These are phyloP conservation scores for Dissophora globulifera DNA, from an alignment of 192 early-diverging fungal genomes.

Conservation along the genomic window DNA sequence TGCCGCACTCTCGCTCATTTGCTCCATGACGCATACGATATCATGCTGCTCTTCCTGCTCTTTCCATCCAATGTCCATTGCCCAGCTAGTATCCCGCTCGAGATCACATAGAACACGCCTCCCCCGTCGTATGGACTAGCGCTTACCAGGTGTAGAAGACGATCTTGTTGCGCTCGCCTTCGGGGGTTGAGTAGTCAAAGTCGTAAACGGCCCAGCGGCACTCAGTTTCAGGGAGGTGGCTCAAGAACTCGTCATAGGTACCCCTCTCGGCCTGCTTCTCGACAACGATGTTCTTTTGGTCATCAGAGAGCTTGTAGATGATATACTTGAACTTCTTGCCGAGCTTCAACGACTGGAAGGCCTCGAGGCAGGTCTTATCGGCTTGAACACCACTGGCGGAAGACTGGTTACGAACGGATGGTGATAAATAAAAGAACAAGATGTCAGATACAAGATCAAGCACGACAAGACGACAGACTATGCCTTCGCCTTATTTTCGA, in stretches of 20 bases:
- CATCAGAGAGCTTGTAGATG: slow-evolving; percentile 83
- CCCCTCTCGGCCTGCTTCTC: slow-evolving; percentile 61
- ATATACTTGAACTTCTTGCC: slow-evolving; percentile 80
- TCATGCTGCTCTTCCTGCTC: too few species aligned
- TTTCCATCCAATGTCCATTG: too few species aligned
- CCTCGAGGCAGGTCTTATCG: slow-evolving; percentile 66
- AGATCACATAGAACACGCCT: background rate
- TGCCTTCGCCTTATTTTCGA: background rate
- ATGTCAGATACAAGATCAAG: background rate
- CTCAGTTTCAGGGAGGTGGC: slow-evolving; percentile 66
- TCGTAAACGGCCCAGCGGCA: slow-evolving; percentile 93
- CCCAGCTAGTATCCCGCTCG: background rate
- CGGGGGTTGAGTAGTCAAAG: slow-evolving; percentile 77
- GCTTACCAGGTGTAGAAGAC: slow-evolving; percentile 86
- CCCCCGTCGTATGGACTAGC: too few species aligned
- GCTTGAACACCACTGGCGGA: slow-evolving; percentile 76
- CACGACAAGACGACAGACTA: background rate
- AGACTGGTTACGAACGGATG: too few species aligned
- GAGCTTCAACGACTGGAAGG: slow-evolving; percentile 80
- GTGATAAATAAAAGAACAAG: slow-evolving; percentile 28
- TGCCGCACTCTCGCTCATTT: too few species aligned
- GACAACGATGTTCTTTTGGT: slow-evolving; percentile 74
- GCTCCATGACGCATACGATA: background rate
- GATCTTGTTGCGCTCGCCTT: slow-evolving; percentile 85
- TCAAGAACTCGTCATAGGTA: slow-evolving; percentile 78